These are phyloP conservation scores for Venturia oleaginea DNA, from an alignment of 2,329 filamentous ascomycete species.

Conservation along the genomic window DNA sequence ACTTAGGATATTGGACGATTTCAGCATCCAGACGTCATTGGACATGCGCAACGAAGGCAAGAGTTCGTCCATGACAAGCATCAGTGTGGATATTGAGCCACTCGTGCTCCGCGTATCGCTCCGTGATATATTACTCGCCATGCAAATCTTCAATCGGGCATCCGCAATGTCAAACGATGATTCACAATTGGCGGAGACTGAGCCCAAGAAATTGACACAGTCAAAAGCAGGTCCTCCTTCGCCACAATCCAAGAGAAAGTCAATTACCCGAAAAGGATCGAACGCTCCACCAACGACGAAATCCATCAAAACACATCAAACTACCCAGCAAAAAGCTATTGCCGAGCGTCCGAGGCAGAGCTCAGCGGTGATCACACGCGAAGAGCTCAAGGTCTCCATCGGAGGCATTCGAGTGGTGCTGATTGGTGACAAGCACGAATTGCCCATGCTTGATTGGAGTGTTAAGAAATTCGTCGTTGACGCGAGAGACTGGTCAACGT, in stretches of 20 bases:
- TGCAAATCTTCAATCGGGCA: conserved; percentile 85
- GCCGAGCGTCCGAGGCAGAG: conserved; percentile 41
- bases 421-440: conserved; percentile 90
- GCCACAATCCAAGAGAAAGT: neutral
- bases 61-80: conserved; percentile 58
- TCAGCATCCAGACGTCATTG: conserved; percentile 82
- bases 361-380: conserved; percentile 52
- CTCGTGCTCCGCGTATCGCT: conserved; percentile 83
- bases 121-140: conserved; percentile 85
- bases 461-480: conserved; percentile 81
- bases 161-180: conserved; percentile 68
- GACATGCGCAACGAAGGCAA: conserved; percentile 58
- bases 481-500: conserved; percentile 83
- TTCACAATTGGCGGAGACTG: conserved; percentile 41
- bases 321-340: conserved; percentile 42
- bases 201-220: conserved; percentile 46
- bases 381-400: conserved; percentile 77
- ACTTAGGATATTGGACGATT: conserved; percentile 93
- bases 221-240: conserved; percentile 29
- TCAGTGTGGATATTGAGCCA: conserved; percentile 82
- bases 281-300: conserved; percentile 22
- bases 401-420: conserved; percentile 87
- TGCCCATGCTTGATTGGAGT: conserved; percentile 89
- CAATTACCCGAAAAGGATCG: neutral
- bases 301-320: conserved; percentile 35